Percentiles rank a stretch among this genome's conserved stretches.
Conservation (phyloP, 805 yeast species). For the Candida germanica region DNA sequence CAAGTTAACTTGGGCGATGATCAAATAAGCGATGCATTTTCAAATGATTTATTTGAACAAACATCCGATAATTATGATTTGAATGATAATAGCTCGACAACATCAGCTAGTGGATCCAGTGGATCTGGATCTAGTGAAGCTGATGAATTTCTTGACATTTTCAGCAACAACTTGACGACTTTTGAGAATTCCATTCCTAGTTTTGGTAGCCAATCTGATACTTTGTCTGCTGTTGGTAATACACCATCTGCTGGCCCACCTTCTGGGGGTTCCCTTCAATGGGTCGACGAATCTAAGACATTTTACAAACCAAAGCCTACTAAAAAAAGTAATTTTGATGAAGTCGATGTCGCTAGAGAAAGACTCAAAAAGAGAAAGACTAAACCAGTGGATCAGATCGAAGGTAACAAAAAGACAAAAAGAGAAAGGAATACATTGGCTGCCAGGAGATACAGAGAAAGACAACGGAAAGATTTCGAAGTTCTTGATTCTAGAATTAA, state of each 20-base stretch:
- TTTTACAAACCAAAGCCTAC: neutral
- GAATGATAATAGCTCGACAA: neutral
- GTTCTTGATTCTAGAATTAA: conserved; percentile 9
- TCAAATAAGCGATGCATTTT: too few relatives aligned
- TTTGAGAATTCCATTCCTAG: too few relatives aligned
- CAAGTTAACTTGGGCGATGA: too few relatives aligned
- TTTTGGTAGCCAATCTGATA: too few relatives aligned
- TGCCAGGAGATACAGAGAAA: conserved; percentile 11
- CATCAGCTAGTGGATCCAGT: conserved; percentile 1
- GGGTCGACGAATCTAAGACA: conserved; percentile 6
- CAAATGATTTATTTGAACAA: neutral
- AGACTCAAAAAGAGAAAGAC: conserved; percentile 2
- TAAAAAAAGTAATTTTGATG: neutral
- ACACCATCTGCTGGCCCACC: too few relatives aligned
- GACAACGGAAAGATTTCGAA: conserved; percentile 11
- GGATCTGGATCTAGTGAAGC: neutral
- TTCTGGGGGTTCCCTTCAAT: neutral
- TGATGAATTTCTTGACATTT: neutral
- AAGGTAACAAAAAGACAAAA: neutral
- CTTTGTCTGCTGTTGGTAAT: too few relatives aligned
- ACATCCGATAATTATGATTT: neutral
- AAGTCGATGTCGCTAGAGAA: conserved; percentile 2
- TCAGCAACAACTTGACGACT: neutral
- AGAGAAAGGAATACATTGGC: conserved; percentile 11
- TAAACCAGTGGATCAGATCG: neutral